Conservation (phyloP, 768 basidiomycete genomes). For the Pleurotus salmoneostramineus region DNA sequence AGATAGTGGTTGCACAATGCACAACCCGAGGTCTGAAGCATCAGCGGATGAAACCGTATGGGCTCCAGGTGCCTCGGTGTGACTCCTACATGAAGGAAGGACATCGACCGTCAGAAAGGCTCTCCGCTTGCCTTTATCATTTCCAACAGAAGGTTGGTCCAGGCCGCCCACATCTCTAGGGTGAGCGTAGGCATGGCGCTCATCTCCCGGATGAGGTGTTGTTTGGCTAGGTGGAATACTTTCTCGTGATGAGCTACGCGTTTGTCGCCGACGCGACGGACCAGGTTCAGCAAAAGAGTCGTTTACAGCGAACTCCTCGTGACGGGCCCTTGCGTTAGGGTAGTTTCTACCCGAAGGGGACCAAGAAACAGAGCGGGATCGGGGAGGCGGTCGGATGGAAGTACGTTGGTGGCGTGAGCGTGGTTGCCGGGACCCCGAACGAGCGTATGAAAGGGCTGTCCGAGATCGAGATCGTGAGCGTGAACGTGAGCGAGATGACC, state of each 20-base stretch:
- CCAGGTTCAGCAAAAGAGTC: neutral
- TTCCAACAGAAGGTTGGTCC: neutral
- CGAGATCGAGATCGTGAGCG: neutral
- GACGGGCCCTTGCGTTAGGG: constrained; percentile 13
- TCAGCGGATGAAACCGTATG: neutral
- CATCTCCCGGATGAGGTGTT: no score
- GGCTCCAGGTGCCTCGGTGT: neutral
- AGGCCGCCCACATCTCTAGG: no score
- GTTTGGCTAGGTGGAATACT: neutral
- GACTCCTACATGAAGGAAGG: neutral
- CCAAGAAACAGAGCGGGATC: constrained; percentile 15
- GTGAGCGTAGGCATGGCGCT: no score
- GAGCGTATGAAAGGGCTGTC: constrained; percentile 18
- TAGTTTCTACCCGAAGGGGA: constrained; percentile 30
- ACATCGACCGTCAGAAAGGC: neutral
- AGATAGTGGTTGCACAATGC: no score
- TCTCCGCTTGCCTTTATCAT: constrained; percentile 3
- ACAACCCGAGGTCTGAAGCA: neutral
- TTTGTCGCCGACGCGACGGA: neutral
- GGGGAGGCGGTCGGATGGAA: neutral
- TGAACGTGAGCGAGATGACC: constrained; percentile 12
- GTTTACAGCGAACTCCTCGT: neutral
- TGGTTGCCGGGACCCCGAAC: constrained; percentile 17
- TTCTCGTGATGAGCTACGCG: neutral
- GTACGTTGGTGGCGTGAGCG: neutral